Conservation (phyloP, 345 rosid genomes). For the Arabidopsis suecica region DNA sequence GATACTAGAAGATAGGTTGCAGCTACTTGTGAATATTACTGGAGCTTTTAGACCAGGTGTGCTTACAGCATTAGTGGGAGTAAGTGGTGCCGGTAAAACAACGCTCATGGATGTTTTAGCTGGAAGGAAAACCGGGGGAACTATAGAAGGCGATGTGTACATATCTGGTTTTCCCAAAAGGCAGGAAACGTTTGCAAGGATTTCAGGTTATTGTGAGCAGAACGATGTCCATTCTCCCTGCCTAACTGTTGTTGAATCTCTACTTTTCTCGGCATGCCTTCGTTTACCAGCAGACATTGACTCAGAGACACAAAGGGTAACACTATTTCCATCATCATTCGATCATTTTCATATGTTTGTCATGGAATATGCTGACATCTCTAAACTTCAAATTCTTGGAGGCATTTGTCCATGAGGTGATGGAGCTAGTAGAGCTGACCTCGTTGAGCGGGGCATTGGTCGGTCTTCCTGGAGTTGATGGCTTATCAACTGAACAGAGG, state of each 20-base stretch:
- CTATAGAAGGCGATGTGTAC: constrained; percentile 79
- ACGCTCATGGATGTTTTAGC: constrained; percentile 99
- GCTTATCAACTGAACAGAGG: constrained; percentile 94
- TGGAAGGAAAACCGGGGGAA: constrained; percentile 96
- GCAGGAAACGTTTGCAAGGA: constrained; percentile 95
- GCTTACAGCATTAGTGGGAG: constrained; percentile 95
- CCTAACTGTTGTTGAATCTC: constrained; percentile 88
- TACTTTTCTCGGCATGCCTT: constrained; percentile 94
- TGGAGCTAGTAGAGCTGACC: constrained; percentile 96
- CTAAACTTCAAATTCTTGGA: constrained; percentile 44
- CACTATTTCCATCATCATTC: neutral
- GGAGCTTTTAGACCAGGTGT: constrained; percentile 96
- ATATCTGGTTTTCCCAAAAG: constrained; percentile 90
- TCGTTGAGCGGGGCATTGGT: constrained; percentile 83
- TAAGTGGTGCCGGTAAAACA: constrained; percentile 98
- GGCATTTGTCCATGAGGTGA: constrained; percentile 98
- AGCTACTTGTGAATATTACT: constrained; percentile 82
- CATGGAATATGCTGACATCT: constrained; percentile 42
- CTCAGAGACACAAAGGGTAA: constrained; percentile 82
- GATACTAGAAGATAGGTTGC: constrained; percentile 78
- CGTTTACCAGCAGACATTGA: constrained; percentile 82
- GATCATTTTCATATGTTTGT: neutral
- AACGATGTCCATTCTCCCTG: constrained; percentile 97
- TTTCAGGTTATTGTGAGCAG: constrained; percentile 99
- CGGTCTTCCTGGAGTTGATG: constrained; percentile 95